A percentile compares a stretch with the other conserved stretches of the same genome.
These are phyloP conservation scores for Dactylellina parvicollis DNA, from an alignment of 2,329 filamentous ascomycete genomes.

Conservation along the genomic window DNA sequence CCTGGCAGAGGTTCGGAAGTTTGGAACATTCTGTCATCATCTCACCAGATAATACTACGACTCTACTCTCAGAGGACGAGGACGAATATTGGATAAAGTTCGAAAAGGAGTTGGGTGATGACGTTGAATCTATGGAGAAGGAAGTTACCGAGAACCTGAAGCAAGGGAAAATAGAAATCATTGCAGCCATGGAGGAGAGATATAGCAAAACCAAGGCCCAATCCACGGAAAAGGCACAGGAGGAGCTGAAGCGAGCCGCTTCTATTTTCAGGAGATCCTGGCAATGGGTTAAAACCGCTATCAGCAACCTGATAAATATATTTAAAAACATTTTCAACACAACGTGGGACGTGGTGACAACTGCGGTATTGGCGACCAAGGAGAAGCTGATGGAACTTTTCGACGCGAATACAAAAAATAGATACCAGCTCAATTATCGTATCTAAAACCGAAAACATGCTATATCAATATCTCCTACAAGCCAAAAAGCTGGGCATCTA, in stretches of 20 bases:
- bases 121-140: too few species aligned
- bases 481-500: too few species aligned
- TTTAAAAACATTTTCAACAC: not conserved
- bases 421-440: too few species aligned
- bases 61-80: not conserved
- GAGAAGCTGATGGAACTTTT: not conserved
- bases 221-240: conserved; percentile 3
- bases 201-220: conserved; percentile 13
- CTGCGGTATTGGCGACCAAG: conserved; percentile 1
- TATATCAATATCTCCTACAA: too few species aligned
- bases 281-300: not conserved
- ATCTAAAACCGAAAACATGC: too few species aligned
- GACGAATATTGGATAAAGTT: conserved; percentile 13
- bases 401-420: too few species aligned
- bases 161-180: not conserved
- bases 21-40: conserved; percentile 2
- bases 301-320: not conserved
- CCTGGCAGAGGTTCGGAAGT: not conserved
- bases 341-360: not conserved
- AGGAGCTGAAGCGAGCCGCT: not conserved
- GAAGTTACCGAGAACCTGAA: conserved; percentile 6
- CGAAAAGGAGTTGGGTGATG: conserved; percentile 7
- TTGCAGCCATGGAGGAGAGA: not conserved
- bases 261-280: not conserved
- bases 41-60: not conserved